These are phyloP conservation scores for Xylaria sp. DNA, from an alignment of 2,329 filamentous ascomycete species.

Conservation along the genomic window DNA sequence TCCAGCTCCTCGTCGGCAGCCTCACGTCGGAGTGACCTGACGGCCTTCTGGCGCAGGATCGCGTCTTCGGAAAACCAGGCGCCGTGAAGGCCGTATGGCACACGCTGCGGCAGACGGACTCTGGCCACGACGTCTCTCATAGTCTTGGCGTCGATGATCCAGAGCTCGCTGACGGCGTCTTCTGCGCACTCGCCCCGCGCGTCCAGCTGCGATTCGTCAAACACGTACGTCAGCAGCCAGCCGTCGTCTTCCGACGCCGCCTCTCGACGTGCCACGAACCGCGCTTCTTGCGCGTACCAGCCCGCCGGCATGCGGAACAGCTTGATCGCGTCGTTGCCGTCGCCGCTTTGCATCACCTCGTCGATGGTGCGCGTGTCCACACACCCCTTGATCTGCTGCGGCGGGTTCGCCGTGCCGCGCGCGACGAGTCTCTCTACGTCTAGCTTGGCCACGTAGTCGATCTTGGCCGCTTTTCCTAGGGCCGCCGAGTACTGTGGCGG, in stretches of 20 bases:
- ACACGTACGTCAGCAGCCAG: slow-evolving; percentile 75
- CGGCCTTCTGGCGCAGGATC: slow-evolving; percentile 59
- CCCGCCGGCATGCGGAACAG: slow-evolving; percentile 70
- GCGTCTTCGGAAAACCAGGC: slow-evolving; percentile 68
- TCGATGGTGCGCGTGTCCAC: slow-evolving; percentile 67
- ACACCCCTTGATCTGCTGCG: slow-evolving; percentile 66
- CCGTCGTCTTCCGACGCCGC: slow-evolving; percentile 70
- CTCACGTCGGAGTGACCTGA: slow-evolving; percentile 41
- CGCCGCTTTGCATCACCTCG: slow-evolving; percentile 60
- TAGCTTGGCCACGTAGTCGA: slow-evolving; percentile 73
- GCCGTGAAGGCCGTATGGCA: slow-evolving; percentile 76
- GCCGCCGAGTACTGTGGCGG: slow-evolving; percentile 66
- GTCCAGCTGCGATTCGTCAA: slow-evolving; percentile 74
- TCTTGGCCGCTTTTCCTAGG: slow-evolving; percentile 73
- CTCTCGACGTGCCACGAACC: slow-evolving; percentile 66
- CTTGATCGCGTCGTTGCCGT: slow-evolving; percentile 66
- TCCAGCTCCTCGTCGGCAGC: slow-evolving; percentile 39
- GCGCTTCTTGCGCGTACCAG: slow-evolving; percentile 74
- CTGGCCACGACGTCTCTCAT: slow-evolving; percentile 71
- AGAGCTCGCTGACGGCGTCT: slow-evolving; percentile 68
- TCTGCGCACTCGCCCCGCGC: slow-evolving; percentile 57
- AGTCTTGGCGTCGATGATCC: slow-evolving; percentile 72
- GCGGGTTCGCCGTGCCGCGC: slow-evolving; percentile 59
- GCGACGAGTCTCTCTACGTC: slow-evolving; percentile 65
- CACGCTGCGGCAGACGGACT: slow-evolving; percentile 71